Evolutionary conservation across 2,329 filamentous ascomycete genomes (phyloP).

Genomic region (Capronia coronata): DNA sequence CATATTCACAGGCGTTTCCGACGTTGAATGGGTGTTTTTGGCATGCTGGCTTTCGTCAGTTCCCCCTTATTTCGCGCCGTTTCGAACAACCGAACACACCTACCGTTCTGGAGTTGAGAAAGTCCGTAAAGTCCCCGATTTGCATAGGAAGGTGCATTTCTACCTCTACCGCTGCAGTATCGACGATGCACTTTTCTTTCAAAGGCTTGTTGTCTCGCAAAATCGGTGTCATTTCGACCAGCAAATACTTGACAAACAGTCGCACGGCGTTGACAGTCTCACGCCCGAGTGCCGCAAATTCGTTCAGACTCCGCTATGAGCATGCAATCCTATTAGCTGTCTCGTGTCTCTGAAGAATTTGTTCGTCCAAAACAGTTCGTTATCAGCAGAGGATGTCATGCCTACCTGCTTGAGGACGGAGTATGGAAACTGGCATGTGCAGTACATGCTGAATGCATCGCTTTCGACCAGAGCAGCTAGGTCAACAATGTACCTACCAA

Average conservation of each 20-base stretch:
- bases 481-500: slow-evolving; percentile 9
- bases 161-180: not conserved
- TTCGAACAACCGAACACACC: not conserved
- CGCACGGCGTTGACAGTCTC: slow-evolving; percentile 4
- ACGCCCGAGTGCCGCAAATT: slow-evolving; percentile 2
- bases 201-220: slow-evolving; percentile 3
- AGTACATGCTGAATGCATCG: slow-evolving; percentile 6
- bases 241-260: slow-evolving; percentile 2
- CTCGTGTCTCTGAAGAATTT: too few relatives aligned
- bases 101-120: slow-evolving; percentile 9
- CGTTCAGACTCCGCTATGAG: slow-evolving; percentile 3
- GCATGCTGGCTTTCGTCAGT: slow-evolving; percentile 1
- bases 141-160: slow-evolving; percentile 12
- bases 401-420: slow-evolving; percentile 3
- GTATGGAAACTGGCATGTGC: slow-evolving; percentile 8
- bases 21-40: slow-evolving; percentile 8
- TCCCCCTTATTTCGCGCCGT: not conserved
- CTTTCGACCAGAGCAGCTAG: slow-evolving; percentile 9
- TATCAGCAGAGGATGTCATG: too few relatives aligned
- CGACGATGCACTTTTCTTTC: slow-evolving; percentile 3
- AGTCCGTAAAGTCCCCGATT: slow-evolving; percentile 9
- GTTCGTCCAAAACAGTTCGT: too few relatives aligned
- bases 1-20: slow-evolving; percentile 6
- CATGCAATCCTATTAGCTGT: not conserved
- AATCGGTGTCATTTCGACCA: slow-evolving; percentile 3